Evolutionary conservation across 176 grass and related monocot species (phyloP), one percentile per base, ranked within the genome.

Genomic region (Pontederia paniculata): DNA sequence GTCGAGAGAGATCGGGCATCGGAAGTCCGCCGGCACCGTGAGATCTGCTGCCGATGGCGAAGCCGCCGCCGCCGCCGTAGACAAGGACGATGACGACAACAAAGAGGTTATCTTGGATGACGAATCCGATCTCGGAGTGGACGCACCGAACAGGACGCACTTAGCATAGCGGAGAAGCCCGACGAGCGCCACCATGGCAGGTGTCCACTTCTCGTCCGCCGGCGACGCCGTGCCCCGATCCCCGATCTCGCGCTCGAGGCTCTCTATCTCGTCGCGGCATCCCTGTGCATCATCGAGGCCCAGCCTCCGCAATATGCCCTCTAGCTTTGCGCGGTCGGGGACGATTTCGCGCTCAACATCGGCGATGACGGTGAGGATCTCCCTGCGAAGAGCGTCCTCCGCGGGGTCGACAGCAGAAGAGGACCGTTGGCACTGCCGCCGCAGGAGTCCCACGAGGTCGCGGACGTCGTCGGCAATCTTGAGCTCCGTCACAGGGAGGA

Each of bases 1-100:
- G 11, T 98, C 93, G 54, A 98, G 93, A 0, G 86, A 82, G 72
- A 98, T 90, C 3, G 93, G 83, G 86, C 93, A 98, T 16, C 93
- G 78, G 72, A 98, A 89, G 65, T 98, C 93, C 63, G 55, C 68
- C 0, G 86, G 93, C 20, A 81, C 80, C 46, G 75, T 44, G 8
- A 58, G 28, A 9, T 60, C 69, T 9, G 20, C 18, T 7, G 23
- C 8, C 11, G 56, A 59, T 60, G 68, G 55, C n/a, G 22, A 58
- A 43, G 16, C 52, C 23, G 16, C 17, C 76, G 76, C 1, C 73
- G 8, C 12, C 82, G 23, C 57, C 78, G 6, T 70, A 63, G 50
- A 37, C 66, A 50, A n/a, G n/a, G n/a, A 54, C 68, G 42, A 78
- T 78, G 31, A 23, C 4, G 60, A 63, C 70, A 10, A 50, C 25